Evolutionary conservation across 2,329 filamentous ascomycete genomes (phyloP).

Genomic region (Ceratocystis ficicola): DNA sequence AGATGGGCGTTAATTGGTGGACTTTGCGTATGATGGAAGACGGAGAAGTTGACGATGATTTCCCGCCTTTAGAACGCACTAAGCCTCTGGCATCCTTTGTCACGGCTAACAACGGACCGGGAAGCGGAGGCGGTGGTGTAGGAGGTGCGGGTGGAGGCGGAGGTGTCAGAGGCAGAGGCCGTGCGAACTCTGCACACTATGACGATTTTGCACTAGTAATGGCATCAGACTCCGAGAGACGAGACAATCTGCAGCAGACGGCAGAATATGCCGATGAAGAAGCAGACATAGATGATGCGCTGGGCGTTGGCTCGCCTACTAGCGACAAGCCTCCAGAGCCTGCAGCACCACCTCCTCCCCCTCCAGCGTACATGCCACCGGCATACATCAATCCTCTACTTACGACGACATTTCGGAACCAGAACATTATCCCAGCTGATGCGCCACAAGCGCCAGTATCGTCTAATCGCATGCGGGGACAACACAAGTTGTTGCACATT

Average conservation of each 20-base stretch:
- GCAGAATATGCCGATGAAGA: conserved; percentile 51
- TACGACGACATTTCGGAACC: conserved; percentile 45
- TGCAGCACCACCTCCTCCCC: conserved; percentile 34
- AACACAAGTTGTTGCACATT: conserved; percentile 58
- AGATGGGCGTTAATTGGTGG: conserved; percentile 71
- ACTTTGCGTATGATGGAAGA: conserved; percentile 73
- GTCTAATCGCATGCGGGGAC: conserved; percentile 42
- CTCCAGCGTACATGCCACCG: conserved; percentile 22
- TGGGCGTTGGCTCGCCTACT: conserved; percentile 24
- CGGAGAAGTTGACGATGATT: conserved; percentile 75
- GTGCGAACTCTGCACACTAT: conserved; percentile 63
- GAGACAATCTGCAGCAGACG: conserved; percentile 56
- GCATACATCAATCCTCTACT: conserved; percentile 43
- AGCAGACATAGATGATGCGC: conserved; percentile 26
- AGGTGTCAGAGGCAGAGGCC: conserved; percentile 30
- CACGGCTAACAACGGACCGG: conserved; percentile 59
- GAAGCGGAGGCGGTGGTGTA: conserved; percentile 32
- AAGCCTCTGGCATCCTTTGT: conserved; percentile 67
- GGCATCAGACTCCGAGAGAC: conserved; percentile 55
- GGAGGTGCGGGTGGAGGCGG: conserved; percentile 51
- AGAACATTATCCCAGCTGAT: conserved; percentile 42
- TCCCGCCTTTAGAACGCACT: conserved; percentile 62
- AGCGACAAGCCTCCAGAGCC: conserved; percentile 26
- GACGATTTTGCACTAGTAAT: conserved; percentile 73
- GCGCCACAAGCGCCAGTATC: conserved; percentile 38